A percentile compares a stretch with the other conserved stretches of the same genome.
These are phyloP conservation scores for Yamadazyma spencermartinsiae DNA, from an alignment of 1,139 yeast species.

Conservation along the genomic window DNA sequence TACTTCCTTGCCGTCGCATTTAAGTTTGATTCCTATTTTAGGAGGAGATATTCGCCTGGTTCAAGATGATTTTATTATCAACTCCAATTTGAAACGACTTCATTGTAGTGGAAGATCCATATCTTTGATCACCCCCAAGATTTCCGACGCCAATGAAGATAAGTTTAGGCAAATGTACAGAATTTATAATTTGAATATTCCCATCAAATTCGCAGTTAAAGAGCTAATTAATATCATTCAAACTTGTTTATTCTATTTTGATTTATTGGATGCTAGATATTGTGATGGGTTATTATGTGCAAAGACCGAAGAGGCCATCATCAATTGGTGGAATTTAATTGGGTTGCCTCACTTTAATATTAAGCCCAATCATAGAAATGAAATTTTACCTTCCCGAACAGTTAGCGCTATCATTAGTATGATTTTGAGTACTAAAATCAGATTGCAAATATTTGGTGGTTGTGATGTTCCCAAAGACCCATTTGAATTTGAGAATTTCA, in stretches of 20 bases:
- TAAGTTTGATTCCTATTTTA: constrained; percentile 70
- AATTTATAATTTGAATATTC: constrained; percentile 45
- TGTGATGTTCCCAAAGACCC: constrained; percentile 88
- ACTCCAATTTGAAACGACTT: constrained; percentile 72
- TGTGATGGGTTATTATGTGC: constrained; percentile 87
- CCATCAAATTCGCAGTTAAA: constrained; percentile 65
- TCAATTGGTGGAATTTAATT: constrained; percentile 79
- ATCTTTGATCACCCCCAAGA: constrained; percentile 57
- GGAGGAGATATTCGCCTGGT: constrained; percentile 57
- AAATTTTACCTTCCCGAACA: constrained; percentile 62
- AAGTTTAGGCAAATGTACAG: constrained; percentile 79
- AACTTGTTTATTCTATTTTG: constrained; percentile 75
- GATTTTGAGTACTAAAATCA: constrained; percentile 62
- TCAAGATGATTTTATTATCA: constrained; percentile 62
- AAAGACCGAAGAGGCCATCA: constrained; percentile 69
- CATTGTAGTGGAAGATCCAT: constrained; percentile 88
- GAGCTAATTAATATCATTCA: constrained; percentile 78
- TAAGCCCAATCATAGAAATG: constrained; percentile 47
- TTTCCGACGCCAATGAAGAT: constrained; percentile 78
- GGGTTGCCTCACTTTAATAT: constrained; percentile 63
- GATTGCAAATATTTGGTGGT: constrained; percentile 66
- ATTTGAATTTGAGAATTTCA: constrained; percentile 67
- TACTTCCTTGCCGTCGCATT: constrained; percentile 73
- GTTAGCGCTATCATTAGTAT: constrained; percentile 65
- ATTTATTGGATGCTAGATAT: constrained; percentile 61